Base-by-base conservation (phyloP, 208 protist genomes). In the Phytomonas francai region DNA sequence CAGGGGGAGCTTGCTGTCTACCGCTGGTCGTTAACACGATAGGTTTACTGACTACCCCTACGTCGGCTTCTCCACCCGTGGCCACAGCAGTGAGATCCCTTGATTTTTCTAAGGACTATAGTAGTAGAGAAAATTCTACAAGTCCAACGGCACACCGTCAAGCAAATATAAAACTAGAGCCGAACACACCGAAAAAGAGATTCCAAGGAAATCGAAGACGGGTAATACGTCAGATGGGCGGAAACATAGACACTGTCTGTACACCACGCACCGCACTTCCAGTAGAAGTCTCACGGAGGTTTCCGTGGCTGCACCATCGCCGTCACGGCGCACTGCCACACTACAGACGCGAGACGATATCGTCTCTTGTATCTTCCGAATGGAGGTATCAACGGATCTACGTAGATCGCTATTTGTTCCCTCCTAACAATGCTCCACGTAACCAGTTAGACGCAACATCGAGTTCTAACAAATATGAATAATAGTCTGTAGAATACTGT, bases 381-480 rank as follows among this genome's bases (percentile, higher is more conserved):
- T 92, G 87, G 84, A 77, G 81, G 19, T 92, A 85, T 67, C 87
- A 92, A 64, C 78, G 85, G 59, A 80, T 79, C 33, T 92, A 89
- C 65, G 80, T 92, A 39, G 74, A 87, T 59, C 64, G 68, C 28
- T 70, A 83, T 49, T 70, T 84, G 31, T 88, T 83, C 54, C 77
- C 80, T 0, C 67, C 67, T 25, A 34, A 54, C 1, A 19, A 54
- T 54, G 11, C 19, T 25, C 45, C 45, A 25, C 16, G 25, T 25
- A 22, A 54, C 19, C 25, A 54, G 45, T 54, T 54, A 22, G 45
- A 25, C 45, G 1, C 19, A 22, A 5, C 19, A 54, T 22, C 16
- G 45, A 25, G 19, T 9, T 54, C 45, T 25, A 6, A 25, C 8
- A 54, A 54, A 25, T 54, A 7, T 0, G 19, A 54, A 54, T 54